Conservation (phyloP, 1,284 basidiomycete species). For the Tylopilus sp. region DNA sequence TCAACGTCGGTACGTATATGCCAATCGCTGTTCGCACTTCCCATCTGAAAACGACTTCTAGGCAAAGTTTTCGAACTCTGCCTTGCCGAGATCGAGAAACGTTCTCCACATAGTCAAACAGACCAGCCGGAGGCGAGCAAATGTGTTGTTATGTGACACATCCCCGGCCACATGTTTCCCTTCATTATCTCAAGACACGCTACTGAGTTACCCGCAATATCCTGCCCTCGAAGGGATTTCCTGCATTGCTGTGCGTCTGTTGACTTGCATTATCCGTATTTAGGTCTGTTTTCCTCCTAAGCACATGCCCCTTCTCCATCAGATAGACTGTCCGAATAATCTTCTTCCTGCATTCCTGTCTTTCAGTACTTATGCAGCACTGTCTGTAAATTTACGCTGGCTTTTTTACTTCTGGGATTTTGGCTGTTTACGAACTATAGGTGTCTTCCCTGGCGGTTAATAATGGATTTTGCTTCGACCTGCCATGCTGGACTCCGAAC, state of each 20-base stretch:
- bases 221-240: constrained; percentile 20
- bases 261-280: constrained; percentile 39
- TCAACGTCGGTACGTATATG: constrained; percentile 75
- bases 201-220: constrained; percentile 37
- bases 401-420: constrained; percentile 26
- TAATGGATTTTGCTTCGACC: constrained; percentile 10
- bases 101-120: constrained; percentile 53
- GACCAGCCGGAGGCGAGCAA: constrained; percentile 55
- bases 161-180: constrained; percentile 11
- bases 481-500: not conserved
- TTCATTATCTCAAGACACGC: constrained; percentile 21
- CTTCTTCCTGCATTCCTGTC: constrained; percentile 23
- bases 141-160: constrained; percentile 67
- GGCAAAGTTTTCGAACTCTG: constrained; percentile 88
- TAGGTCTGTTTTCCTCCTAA: constrained; percentile 22
- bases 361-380: constrained; percentile 22
- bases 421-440: constrained; percentile 31
- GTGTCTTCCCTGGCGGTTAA: constrained; percentile 39
- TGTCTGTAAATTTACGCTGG: constrained; percentile 31
- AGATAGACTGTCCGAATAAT: constrained; percentile 35
- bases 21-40: not conserved
- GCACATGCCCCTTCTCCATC: constrained; percentile 19
- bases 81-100: constrained; percentile 82
- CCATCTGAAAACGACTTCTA: constrained; percentile 32
- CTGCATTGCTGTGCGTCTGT: constrained; percentile 31